Percentiles rank a stretch among this genome's conserved stretches.
Evolutionary conservation across 768 basidiomycete genomes (phyloP).

Genomic region (Ramaria sp.): DNA sequence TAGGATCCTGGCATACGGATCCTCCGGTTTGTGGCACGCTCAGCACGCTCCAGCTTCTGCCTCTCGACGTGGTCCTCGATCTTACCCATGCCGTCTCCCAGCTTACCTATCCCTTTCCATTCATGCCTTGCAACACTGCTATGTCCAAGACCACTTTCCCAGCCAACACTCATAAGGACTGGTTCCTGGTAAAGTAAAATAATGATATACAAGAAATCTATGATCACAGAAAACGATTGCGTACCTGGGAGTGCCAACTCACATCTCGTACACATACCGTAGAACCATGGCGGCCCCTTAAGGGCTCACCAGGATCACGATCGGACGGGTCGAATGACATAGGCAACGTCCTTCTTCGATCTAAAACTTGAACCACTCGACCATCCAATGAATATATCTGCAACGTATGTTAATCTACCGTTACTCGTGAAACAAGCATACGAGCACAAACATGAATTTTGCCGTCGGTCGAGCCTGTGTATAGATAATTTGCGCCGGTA

Average conservation of each 20-base stretch:
- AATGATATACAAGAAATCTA: not conserved
- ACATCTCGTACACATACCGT: constrained; percentile 79
- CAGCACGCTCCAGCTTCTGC: constrained; percentile 23
- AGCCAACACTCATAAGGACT: constrained; percentile 83
- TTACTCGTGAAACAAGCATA: constrained; percentile 2
- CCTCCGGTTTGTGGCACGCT: constrained; percentile 9
- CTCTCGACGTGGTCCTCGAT: constrained; percentile 74
- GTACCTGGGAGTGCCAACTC: constrained; percentile 83
- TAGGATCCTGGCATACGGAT: constrained; percentile 4
- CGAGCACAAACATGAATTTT: constrained; percentile 56
- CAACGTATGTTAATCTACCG: not conserved
- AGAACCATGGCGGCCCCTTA: constrained; percentile 18
- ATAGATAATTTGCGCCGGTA: constrained; percentile 88
- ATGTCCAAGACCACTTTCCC: constrained; percentile 52
- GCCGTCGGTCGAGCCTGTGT: constrained; percentile 86
- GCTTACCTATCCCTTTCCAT: constrained; percentile 87
- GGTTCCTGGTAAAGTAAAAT: constrained; percentile 47
- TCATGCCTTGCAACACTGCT: constrained; percentile 87
- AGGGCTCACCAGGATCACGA: constrained; percentile 31
- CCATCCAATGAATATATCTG: constrained; percentile 97
- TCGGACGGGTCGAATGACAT: constrained; percentile 67
- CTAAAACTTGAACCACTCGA: constrained; percentile 68
- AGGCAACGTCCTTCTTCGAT: constrained; percentile 64
- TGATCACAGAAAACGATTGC: constrained; percentile 1
- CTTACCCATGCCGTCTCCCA: constrained; percentile 32